Conservation (phyloP, 2,329 filamentous ascomycete genomes). For the Fusarium sacchari region DNA sequence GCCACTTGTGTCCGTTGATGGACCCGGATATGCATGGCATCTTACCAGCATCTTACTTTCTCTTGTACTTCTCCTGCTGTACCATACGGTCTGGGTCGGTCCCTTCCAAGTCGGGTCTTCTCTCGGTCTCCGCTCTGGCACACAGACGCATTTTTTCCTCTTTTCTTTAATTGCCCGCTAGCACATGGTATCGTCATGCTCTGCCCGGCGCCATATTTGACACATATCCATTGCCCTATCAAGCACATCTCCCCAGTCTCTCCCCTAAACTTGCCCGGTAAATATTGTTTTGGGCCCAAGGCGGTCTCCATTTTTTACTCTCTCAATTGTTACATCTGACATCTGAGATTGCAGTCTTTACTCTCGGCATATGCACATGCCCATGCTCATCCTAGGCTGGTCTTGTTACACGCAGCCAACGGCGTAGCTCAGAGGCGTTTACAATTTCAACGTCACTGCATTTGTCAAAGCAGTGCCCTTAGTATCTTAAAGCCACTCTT, state of each 20-base stretch:
- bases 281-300: constrained; percentile 15
- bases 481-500: constrained; percentile 41
- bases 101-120: constrained; percentile 33
- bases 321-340: constrained; percentile 34
- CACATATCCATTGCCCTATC: constrained; percentile 40
- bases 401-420: constrained; percentile 39
- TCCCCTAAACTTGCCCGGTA: constrained; percentile 19
- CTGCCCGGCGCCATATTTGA: constrained; percentile 27
- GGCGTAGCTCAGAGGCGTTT: constrained; percentile 37
- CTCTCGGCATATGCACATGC: constrained; percentile 43
- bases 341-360: constrained; percentile 31
- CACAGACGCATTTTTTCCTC: constrained; percentile 29
- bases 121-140: constrained; percentile 35
- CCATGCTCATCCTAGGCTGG: constrained; percentile 36
- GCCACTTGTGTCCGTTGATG: constrained; percentile 45
- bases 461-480: constrained; percentile 27
- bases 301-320: constrained; percentile 20
- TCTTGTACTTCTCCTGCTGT: constrained; percentile 23
- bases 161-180: constrained; percentile 15
- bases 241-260: constrained; percentile 31
- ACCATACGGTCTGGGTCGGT: constrained; percentile 31
- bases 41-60: constrained; percentile 42
- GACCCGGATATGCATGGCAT: constrained; percentile 45
- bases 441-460: constrained; percentile 41
- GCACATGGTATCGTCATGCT: constrained; percentile 33